Conservation (phyloP, 106 monocot genomes). For the Allium fistulosum region DNA sequence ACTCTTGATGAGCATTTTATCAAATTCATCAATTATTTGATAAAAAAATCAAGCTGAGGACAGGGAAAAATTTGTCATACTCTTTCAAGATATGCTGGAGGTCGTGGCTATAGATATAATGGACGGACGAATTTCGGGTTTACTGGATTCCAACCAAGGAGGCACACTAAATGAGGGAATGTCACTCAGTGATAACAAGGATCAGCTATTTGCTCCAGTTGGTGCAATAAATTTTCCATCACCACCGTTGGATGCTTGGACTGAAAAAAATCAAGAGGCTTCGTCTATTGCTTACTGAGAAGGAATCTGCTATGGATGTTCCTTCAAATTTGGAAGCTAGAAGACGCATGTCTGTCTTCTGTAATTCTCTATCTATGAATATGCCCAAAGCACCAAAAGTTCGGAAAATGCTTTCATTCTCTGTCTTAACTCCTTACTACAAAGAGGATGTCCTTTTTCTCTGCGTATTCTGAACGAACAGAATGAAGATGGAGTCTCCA, state of each 20-base stretch:
- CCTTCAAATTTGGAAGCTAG: conserved; percentile 71
- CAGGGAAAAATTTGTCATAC: conserved; percentile 40
- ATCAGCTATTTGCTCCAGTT: conserved; percentile 61
- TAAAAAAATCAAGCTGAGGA: conserved; percentile 46
- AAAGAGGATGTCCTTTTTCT: conserved; percentile 83
- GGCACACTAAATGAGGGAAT: conserved; percentile 11
- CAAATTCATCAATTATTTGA: conserved; percentile 53
- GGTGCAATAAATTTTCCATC: conserved; percentile 79
- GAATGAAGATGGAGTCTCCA: conserved; percentile 98
- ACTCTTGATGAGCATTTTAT: conserved; percentile 50
- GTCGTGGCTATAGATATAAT: conserved; percentile 80
- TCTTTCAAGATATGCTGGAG: conserved; percentile 88
- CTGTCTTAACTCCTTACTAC: conserved; percentile 83
- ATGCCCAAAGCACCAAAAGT: conserved; percentile 95
- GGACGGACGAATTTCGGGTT: conserved; percentile 43
- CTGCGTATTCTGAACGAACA: conserved; percentile 34
- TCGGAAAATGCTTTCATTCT: conserved; percentile 87
- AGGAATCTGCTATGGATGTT: conserved; percentile 89
- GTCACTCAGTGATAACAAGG: conserved; percentile 14
- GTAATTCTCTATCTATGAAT: conserved; percentile 84
- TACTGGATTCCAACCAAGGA: conserved; percentile 52
- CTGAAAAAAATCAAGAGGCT: conserved; percentile 75
- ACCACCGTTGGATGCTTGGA: conserved; percentile 71
- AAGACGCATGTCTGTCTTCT: conserved; percentile 63
- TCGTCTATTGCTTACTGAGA: conserved; percentile 58